Conservation (phyloP, 2,329 filamentous ascomycete species). For the Atkinsonella hypoxylon region DNA sequence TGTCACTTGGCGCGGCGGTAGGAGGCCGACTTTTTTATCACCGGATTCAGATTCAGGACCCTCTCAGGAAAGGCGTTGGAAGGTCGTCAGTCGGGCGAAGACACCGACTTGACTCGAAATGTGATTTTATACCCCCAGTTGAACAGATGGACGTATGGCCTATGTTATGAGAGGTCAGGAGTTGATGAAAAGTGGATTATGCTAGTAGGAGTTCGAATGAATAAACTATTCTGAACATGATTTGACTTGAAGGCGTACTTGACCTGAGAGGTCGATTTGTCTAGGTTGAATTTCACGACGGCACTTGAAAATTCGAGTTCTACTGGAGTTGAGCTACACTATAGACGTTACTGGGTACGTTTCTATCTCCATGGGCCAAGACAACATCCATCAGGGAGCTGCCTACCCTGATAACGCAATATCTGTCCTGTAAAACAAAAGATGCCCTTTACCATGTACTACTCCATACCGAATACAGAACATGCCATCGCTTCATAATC, state of each 20-base stretch:
- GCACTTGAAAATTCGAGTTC: too few species aligned
- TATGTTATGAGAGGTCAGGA: slow-evolving; percentile 22
- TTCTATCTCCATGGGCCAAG: not conserved
- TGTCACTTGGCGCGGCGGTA: slow-evolving; percentile 4
- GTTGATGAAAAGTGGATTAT: slow-evolving; percentile 21
- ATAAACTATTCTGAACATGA: slow-evolving; percentile 9
- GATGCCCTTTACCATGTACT: not conserved
- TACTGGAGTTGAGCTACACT: too few species aligned
- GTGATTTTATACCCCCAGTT: slow-evolving; percentile 27
- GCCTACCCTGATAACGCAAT: not conserved
- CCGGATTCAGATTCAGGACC: not conserved
- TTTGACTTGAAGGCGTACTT: not conserved
- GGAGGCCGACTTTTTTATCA: slow-evolving; percentile 2
- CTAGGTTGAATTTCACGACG: not conserved
- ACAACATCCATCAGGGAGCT: not conserved
- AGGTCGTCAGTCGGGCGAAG: slow-evolving; percentile 24
- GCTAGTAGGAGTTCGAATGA: slow-evolving; percentile 23
- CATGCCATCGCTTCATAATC: too few species aligned
- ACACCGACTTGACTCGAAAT: slow-evolving; percentile 24
- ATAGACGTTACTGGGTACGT: too few species aligned
- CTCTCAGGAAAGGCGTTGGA: slow-evolving; percentile 25
- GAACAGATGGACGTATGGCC: slow-evolving; percentile 17
- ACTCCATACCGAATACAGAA: not conserved
- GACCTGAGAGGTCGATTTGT: not conserved
- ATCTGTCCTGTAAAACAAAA: not conserved